A percentile compares a stretch with the other conserved stretches of the same genome.
Conservation (phyloP, 768 basidiomycete species). For the Phaeotremella fagi region DNA sequence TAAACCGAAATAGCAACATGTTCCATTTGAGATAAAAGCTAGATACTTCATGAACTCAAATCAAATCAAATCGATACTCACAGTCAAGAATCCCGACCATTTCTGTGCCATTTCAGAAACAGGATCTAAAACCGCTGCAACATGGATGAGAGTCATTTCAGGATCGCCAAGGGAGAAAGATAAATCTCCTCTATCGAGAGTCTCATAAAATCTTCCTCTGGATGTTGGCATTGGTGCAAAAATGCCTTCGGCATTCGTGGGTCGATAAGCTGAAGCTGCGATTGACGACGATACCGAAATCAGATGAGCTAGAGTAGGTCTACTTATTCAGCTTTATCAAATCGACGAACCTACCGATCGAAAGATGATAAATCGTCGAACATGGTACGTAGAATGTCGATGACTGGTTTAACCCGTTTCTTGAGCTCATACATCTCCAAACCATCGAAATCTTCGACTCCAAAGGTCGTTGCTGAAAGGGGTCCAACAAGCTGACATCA, state of each 20-base stretch:
- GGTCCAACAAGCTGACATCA: constrained; percentile 68
- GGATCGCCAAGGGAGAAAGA: constrained; percentile 69
- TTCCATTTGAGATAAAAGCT: constrained; percentile 43
- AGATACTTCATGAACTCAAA: too few relatives aligned
- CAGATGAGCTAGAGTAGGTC: constrained; percentile 58
- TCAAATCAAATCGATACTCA: constrained; percentile 48
- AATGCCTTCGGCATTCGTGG: constrained; percentile 52
- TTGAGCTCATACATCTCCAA: constrained; percentile 69
- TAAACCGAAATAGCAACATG: constrained; percentile 62
- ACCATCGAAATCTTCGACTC: constrained; percentile 64
- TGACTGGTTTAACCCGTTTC: constrained; percentile 65
- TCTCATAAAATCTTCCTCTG: constrained; percentile 59
- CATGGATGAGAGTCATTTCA: constrained; percentile 61
- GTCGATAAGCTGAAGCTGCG: constrained; percentile 61
- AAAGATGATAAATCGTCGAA: constrained; percentile 49
- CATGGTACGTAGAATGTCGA: constrained; percentile 61
- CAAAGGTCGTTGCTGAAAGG: constrained; percentile 59
- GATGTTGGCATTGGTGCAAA: constrained; percentile 64
- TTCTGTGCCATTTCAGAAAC: constrained; percentile 77
- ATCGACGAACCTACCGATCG: constrained; percentile 51
- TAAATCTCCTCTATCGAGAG: constrained; percentile 63
- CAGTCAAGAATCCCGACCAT: constrained; percentile 75
- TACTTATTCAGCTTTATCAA: constrained; percentile 38
- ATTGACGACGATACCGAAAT: constrained; percentile 67
- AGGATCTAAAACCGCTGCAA: constrained; percentile 76